These are phyloP conservation scores for Xylaria sp. DNA, from an alignment of 2,329 filamentous ascomycete genomes.

Conservation along the genomic window DNA sequence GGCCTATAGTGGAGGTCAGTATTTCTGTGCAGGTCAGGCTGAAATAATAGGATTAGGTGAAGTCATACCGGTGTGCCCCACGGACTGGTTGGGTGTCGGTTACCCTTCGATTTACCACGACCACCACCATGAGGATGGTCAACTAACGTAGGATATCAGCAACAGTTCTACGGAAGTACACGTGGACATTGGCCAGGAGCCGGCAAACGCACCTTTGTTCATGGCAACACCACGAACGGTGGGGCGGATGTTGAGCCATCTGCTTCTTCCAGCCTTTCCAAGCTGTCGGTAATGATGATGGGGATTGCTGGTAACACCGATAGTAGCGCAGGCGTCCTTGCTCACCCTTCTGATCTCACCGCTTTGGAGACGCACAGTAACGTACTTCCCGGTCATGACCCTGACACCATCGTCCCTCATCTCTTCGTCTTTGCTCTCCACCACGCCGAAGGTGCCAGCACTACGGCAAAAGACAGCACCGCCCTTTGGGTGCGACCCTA, in stretches of 20 bases:
- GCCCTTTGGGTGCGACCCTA: constrained; percentile 78
- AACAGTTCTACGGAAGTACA: constrained; percentile 24
- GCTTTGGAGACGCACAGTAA: constrained; percentile 88
- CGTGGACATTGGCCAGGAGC: not conserved
- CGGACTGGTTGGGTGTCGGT: constrained; percentile 91
- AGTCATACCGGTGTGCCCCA: constrained; percentile 92
- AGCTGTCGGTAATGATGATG: constrained; percentile 90
- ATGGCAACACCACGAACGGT: constrained; percentile 98
- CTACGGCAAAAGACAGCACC: constrained; percentile 92
- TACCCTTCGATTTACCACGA: constrained; percentile 99
- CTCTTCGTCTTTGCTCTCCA: constrained; percentile 89
- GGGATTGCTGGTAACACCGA: constrained; percentile 93
- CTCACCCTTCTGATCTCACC: constrained; percentile 90
- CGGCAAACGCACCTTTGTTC: constrained; percentile 79
- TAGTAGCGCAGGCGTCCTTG: constrained; percentile 92
- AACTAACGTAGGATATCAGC: constrained; percentile 56
- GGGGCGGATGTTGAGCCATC: constrained; percentile 93
- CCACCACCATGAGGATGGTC: constrained; percentile 99
- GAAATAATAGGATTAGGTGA: constrained; percentile 16
- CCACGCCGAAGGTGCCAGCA: constrained; percentile 89
- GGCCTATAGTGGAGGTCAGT: constrained; percentile 60
- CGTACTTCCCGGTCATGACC: constrained; percentile 76
- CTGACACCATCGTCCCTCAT: constrained; percentile 67
- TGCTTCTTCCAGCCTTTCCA: constrained; percentile 92
- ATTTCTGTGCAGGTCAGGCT: constrained; percentile 8